Base-by-base conservation (phyloP, 768 basidiomycete genomes). In the Mycena capillaripes region DNA sequence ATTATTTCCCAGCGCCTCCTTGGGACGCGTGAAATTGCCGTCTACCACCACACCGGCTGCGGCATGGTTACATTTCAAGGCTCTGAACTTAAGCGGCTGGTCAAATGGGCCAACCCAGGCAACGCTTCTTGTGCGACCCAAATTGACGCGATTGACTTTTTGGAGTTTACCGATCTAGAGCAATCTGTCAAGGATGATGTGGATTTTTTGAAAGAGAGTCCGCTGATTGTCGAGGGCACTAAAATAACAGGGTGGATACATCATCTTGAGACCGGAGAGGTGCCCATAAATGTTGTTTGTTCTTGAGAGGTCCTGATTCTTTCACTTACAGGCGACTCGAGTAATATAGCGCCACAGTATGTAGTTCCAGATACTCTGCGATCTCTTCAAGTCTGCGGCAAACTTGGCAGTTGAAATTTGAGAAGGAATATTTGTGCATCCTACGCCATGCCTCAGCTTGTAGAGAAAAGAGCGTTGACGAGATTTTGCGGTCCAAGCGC, bases 1-100 rank as follows among this genome's bases (percentile, higher is more conserved):
- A 83, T 94, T 60, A 89, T 94, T 76, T 93, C 92, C 34, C 92
- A 94, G 76, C 90, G 91, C 46, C 86, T 93, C 19, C 86, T 93
- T 19, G 92, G 91, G 16, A 94, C 93, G 12, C 84, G 85, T 19
- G 91, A 93, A 81, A 87, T 93, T 61, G 87, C 90, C 5, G 82
- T 94, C 59, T 87, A 92, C 79, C 91, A 91, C 78, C 93, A 94
- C 79, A 92, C 90, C 1, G 90, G 70, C 56, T 93, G 93, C 76
- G 93, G 93, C 55, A 93, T 94, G 92, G 82, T 91, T 56, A 89
- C 88, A 0, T 93, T 93, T 82, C 85, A 82, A 7, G 86, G 86
- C 30, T 80, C 85, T 0, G 78, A 88, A 62, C 81, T 93, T 29
- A 88, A 87, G 61, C 76, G 80, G 21, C 80, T 88, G 58, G 84